Evolutionary conservation across 1,284 basidiomycete species (phyloP), one percentile per base, ranked within the genome.

Genomic region (Ceratobasidium sp.): DNA sequence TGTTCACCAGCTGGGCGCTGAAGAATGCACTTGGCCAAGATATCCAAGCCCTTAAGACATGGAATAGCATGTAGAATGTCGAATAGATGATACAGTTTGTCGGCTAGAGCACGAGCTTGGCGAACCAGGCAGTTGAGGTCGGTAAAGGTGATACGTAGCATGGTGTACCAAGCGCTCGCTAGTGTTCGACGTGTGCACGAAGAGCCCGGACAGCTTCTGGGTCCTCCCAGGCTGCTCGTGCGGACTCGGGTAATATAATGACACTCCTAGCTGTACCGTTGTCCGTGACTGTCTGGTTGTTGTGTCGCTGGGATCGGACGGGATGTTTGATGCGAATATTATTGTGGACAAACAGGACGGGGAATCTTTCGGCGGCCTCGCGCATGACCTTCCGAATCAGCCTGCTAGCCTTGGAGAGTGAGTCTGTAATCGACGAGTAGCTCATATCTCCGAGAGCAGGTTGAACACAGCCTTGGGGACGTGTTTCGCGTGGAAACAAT

Each of bases 241-340:
- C 16, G 5, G 65, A 67, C 65, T 67, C 41, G 12, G 65, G 65
- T 18, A 67, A 23, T 0, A 54, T n/a, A 23, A 67, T 33, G 2
- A 54, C 65, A 18, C 18, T 48, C 33, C 18, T 38, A 8, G 65
- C 65, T 23, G 65, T 67, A 2, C 65, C 65, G 27, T 50, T 67
- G 18, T 67, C 65, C 1, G 46, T 54, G 8, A 50, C 27, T 2
- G 65, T 54, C 30, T 67, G 65, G 33, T 50, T 67, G 38, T 67
- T 50, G 1, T 18, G 1, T 16, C 65, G n/a, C 27, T 67, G 65
- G 8, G 65, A 50, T 18, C 33, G 44, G 8, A 67, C 65, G 2
- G 46, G 10, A 3, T 30, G 50, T 18, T 30, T 54, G 65, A 67
- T 48, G 44, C 44, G 65, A 35, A 67, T 20, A 20, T 67, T 67